These are phyloP conservation scores for Colletotrichum liriopes DNA, from an alignment of 2,329 filamentous ascomycete species.

Conservation along the genomic window DNA sequence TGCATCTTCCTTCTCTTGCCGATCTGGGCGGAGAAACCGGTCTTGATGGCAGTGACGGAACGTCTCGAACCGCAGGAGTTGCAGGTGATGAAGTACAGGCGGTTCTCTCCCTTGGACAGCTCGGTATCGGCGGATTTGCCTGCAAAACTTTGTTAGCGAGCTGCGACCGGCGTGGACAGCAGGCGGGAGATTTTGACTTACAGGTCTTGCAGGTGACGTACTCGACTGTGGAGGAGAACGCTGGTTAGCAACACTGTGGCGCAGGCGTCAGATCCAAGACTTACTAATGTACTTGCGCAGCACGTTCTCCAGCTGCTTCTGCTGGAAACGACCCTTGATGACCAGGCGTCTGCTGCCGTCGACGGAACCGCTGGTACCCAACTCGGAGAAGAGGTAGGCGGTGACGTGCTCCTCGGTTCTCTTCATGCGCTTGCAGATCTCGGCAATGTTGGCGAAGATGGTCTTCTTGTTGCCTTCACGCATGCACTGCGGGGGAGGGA, in stretches of 20 bases:
- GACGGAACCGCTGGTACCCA: conserved; percentile 96
- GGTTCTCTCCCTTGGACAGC: conserved; percentile 98
- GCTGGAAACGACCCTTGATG: conserved; percentile 99
- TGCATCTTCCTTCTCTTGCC: conserved; percentile 98
- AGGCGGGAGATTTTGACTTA: conserved; percentile 8
- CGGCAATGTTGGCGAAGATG: conserved; percentile 98
- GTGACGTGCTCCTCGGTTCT: conserved; percentile 97
- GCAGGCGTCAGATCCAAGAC: conserved; percentile 51
- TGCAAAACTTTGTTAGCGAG: conserved; percentile 10
- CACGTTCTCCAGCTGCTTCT: conserved; percentile 99
- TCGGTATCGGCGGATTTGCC: conserved; percentile 90
- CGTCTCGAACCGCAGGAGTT: conserved; percentile 85
- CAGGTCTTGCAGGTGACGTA: conserved; percentile 99
- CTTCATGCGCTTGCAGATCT: conserved; percentile 99
- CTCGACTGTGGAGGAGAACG: conserved; percentile 73
- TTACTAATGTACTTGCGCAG: conserved; percentile 93
- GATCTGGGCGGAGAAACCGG: conserved; percentile 99
- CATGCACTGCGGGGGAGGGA: conserved; percentile 97
- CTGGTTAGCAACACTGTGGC: conserved; percentile 49
- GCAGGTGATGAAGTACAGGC: conserved; percentile 88
- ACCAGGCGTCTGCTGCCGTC: conserved; percentile 94
- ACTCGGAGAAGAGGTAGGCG: conserved; percentile 85
- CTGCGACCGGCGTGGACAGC: not conserved
- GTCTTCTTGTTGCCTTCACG: conserved; percentile 99
- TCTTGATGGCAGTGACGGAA: conserved; percentile 98